Evolutionary conservation across 1,284 basidiomycete genomes (phyloP).

Genomic region (Puccinia novopanici): DNA sequence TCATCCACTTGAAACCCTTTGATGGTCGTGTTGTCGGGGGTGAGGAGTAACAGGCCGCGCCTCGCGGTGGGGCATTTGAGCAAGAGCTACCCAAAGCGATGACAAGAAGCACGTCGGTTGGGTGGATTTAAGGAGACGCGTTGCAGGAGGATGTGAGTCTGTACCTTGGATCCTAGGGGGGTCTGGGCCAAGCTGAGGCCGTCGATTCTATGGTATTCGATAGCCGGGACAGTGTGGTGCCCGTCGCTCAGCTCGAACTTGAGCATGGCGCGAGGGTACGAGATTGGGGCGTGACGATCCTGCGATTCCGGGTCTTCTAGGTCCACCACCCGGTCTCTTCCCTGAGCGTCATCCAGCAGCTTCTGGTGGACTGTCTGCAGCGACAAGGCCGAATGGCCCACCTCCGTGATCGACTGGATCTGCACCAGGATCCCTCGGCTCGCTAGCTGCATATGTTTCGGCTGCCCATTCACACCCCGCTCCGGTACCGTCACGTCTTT

Average conservation of each 20-base stretch:
- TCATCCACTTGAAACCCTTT: conserved; percentile 54
- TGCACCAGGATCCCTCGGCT: conserved; percentile 51
- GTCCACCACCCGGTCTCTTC: conserved; percentile 17
- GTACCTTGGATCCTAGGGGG: conserved; percentile 53
- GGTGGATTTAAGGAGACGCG: too few relatives aligned
- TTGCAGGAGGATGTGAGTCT: neutral
- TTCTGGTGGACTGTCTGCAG: conserved; percentile 48
- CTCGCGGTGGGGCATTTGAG: conserved; percentile 50
- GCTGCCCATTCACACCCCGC: neutral
- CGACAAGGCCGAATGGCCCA: conserved; percentile 48
- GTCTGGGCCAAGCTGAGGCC: conserved; percentile 51
- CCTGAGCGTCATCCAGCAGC: conserved; percentile 39
- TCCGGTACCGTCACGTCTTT: neutral
- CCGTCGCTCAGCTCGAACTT: conserved; percentile 52
- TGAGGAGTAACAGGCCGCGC: conserved; percentile 52
- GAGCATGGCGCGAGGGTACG: conserved; percentile 52
- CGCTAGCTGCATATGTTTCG: conserved; percentile 4
- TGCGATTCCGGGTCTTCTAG: conserved; percentile 40
- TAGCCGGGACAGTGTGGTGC: conserved; percentile 30
- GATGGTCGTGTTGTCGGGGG: conserved; percentile 51
- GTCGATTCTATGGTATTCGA: conserved; percentile 51
- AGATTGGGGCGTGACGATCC: conserved; percentile 7
- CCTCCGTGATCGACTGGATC: conserved; percentile 51
- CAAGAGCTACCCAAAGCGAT: conserved; percentile 42
- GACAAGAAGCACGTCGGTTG: neutral